Evolutionary conservation across 2,329 filamentous ascomycete genomes (phyloP), one percentile per base, ranked within the genome.

Genomic region (Sporothrix variecibatus): DNA sequence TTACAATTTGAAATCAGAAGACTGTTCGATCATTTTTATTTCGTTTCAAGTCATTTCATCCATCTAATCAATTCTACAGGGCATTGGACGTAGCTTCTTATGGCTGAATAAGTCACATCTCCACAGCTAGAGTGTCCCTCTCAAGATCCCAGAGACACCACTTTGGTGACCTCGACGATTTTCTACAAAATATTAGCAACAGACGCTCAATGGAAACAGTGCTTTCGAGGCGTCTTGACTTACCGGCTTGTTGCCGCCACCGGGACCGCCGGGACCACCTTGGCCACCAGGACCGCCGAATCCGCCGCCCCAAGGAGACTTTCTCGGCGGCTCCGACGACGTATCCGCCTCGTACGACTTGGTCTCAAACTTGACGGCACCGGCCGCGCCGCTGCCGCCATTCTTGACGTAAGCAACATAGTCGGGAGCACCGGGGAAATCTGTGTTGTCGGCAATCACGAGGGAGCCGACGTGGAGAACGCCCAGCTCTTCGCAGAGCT

Each of bases 391-490:
- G 73, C 78, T 73, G 3, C 79, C 78, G 4, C 80, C 79, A 31
- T 72, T 76, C 74, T 79, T 77, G 8, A 85, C 81, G 78, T 85
- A 84, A 71, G 79, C 79, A 56, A 84, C 75, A 77, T 86, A 86
- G 12, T 82, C 80, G 15, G 84, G 84, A 62, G 84, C 84, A 1
- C 85, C 85, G 0, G 84, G 84, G 12, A 78, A 76, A 31, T 84
- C 76, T 38, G 84, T 82, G 75, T 86, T 86, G 76, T 86, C 84
- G 1, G 84, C 84, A 2, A 82, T 80, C 7, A 85, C 75, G 5
- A 83, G 76, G 0, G 79, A 80, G 1, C 82, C 82, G 23, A 76
- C 74, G 2, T 74, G 78, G 40, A 83, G 77, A 34, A 84, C 71
- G 1, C 77, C 75, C 38, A 83, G 73, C 9, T 81, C 77, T 74